A percentile compares a stretch with the other conserved stretches of the same genome.
phyloP scores from a whole-genome alignment of 2,329 filamentous ascomycete species.

The Aaosphaeria arxii region DNA sequence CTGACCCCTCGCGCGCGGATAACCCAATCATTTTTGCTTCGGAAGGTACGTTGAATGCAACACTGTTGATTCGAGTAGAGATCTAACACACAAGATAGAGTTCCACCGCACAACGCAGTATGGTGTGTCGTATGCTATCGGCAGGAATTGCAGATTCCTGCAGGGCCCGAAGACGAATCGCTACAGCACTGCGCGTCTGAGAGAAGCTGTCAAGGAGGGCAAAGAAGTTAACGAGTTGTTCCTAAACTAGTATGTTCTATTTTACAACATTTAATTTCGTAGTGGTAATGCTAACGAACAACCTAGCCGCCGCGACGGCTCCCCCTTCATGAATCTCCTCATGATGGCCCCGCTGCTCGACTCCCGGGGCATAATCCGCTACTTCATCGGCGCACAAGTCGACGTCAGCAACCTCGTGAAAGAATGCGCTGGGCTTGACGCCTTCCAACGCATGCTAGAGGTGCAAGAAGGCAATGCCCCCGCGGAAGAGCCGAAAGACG shows the following conservation, averaged over 20 bases:
- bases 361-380: slow-evolving; percentile 63
- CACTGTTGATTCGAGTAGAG: not conserved
- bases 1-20: slow-evolving; percentile 68
- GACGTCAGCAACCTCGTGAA: slow-evolving; percentile 68
- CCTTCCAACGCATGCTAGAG: slow-evolving; percentile 51
- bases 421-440: slow-evolving; percentile 63
- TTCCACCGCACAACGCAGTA: slow-evolving; percentile 75
- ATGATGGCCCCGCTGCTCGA: slow-evolving; percentile 72
- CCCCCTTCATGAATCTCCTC: slow-evolving; percentile 73
- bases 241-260: slow-evolving; percentile 62
- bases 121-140: slow-evolving; percentile 68
- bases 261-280: not conserved
- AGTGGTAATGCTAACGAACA: slow-evolving; percentile 3
- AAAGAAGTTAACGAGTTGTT: slow-evolving; percentile 72
- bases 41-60: slow-evolving; percentile 52
- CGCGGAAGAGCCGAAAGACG: slow-evolving; percentile 49
- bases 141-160: slow-evolving; percentile 74
- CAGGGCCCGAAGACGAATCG: slow-evolving; percentile 71
- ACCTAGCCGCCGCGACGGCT: slow-evolving; percentile 65
- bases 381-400: slow-evolving; percentile 70
- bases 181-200: slow-evolving; percentile 60
- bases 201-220: slow-evolving; percentile 59
- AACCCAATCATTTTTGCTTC: slow-evolving; percentile 78
- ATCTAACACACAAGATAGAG: slow-evolving; percentile 47
- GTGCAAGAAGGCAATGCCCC: slow-evolving; percentile 29